phyloP scores from a whole-genome alignment of 2,329 filamentous ascomycete genomes.

The Xylaria hypoxylon region DNA sequence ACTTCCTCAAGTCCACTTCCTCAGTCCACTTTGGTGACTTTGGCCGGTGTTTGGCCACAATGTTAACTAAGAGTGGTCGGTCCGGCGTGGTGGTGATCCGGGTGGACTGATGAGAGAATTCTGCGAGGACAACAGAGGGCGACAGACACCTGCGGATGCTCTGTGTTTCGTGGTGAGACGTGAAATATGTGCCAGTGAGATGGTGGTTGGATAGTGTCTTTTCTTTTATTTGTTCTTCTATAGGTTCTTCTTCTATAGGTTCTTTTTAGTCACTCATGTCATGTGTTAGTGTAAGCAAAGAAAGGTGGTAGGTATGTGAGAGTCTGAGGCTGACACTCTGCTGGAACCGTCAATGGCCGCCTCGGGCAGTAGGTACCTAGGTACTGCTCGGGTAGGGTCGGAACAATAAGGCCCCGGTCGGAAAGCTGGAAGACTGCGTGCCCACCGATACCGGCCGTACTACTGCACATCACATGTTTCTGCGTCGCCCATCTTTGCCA shows the following conservation, averaged over 20 bases:
- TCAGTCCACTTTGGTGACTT: neutral
- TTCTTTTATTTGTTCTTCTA: neutral
- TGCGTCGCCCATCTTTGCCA: neutral
- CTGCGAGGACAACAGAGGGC: neutral
- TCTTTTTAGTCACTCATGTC: neutral
- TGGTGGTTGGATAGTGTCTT: neutral
- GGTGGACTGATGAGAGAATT: slow-evolving; percentile 25
- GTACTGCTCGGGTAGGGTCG: slow-evolving; percentile 18
- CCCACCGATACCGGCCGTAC: slow-evolving; percentile 18
- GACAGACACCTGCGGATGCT: neutral
- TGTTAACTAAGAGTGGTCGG: slow-evolving; percentile 5
- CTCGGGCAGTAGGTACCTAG: no score
- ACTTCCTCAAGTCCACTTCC: slow-evolving; percentile 12
- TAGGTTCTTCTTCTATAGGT: neutral
- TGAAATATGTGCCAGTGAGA: neutral
- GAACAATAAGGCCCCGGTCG: slow-evolving; percentile 3
- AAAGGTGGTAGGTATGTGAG: neutral
- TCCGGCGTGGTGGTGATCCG: slow-evolving; percentile 40
- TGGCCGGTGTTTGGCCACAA: neutral
- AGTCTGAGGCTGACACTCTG: no score
- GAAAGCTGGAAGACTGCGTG: neutral
- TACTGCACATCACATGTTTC: neutral
- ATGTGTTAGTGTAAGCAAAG: neutral
- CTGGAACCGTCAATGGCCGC: no score
- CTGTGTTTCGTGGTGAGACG: neutral